Evolutionary conservation across 805 yeast genomes (phyloP), one percentile per base, ranked within the genome.

Genomic region (Sungouiella blattae): DNA sequence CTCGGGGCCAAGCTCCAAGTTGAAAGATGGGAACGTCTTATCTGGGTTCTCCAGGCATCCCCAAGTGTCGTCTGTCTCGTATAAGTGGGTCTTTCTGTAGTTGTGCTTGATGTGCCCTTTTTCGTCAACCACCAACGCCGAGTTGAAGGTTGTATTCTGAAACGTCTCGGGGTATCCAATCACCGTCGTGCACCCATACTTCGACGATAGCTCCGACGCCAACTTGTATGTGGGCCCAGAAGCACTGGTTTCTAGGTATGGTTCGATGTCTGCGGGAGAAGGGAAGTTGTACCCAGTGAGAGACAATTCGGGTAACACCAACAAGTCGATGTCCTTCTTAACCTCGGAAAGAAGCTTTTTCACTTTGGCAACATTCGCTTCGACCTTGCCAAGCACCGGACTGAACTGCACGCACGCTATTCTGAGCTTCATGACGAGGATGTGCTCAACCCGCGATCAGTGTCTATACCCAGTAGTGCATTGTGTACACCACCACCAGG

Each of bases 251-350:
- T 84, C 89, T 18, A 83, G 53, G 47, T 57, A 80, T 2, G 91
- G 89, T 32, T 49, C 56, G 14, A 82, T 78, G 25, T 69, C 75
- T 3, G 30, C 12, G 0, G 49, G 53, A 17, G 62, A 55, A 18
- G 57, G 53, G 59, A 82, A 89, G 50, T 81, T 83, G 55, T 88
- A 88, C 1, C 96, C 96, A 0, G 95, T 83, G 9, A 89, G 60
- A 0, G 94, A 87, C 32, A 88, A 60, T 50, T 88, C 97, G 0
- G 97, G 95, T 5, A 89, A 68, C 1, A 88, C 73, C 6, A 88
- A 56, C n/a, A 88, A 46, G 52, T 87, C 94, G 1, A 79, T 75
- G 5, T 56, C 53, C 25, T 47, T 46, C 28, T 50, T 47, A 32
- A 32, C 24, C 4, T 28, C 20, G 7, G 63, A 58, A 9, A 78